Percentiles rank a stretch among this genome's conserved stretches.
Conservation (phyloP, 257 asterid species). For the Rubia yunnanensis region DNA sequence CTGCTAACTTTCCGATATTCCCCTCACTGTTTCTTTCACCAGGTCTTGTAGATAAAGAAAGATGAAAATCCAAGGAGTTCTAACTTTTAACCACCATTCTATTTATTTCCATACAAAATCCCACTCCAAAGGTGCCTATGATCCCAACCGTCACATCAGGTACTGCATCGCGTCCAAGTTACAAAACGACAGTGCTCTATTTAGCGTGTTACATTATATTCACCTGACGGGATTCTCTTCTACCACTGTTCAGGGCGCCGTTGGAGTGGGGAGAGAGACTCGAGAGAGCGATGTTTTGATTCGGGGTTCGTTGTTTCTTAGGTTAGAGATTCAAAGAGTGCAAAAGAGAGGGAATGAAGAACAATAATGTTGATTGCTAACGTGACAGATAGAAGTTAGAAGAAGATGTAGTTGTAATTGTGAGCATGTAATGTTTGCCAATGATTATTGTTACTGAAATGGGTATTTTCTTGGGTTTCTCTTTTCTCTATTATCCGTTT, state of each 20-base stretch:
- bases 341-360: slow-evolving; percentile 18
- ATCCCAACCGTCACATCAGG: slow-evolving; percentile 10
- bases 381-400: slow-evolving; percentile 23
- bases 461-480: slow-evolving; percentile 41
- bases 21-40: slow-evolving; percentile 25
- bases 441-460: slow-evolving; percentile 67
- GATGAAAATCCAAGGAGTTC: slow-evolving; percentile 27
- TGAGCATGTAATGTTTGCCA: slow-evolving; percentile 22
- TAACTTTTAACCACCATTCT: slow-evolving; percentile 30
- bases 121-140: slow-evolving; percentile 10
- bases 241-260: slow-evolving; percentile 40
- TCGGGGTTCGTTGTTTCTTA: slow-evolving; percentile 51
- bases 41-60: slow-evolving; percentile 43
- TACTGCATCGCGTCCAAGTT: neutral
- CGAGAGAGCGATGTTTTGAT: slow-evolving; percentile 12
- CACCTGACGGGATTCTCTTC: too few relatives aligned
- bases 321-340: slow-evolving; percentile 34
- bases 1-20: slow-evolving; percentile 25
- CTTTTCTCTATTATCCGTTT: slow-evolving; percentile 5
- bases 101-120: slow-evolving; percentile 20
- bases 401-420: slow-evolving; percentile 12
- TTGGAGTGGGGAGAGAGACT: slow-evolving; percentile 24
- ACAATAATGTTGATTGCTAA: slow-evolving; percentile 48
- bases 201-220: too few relatives aligned
- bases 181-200: neutral